Evolutionary conservation across 1,139 yeast species (phyloP).

Genomic region (Pichia inconspicua): DNA sequence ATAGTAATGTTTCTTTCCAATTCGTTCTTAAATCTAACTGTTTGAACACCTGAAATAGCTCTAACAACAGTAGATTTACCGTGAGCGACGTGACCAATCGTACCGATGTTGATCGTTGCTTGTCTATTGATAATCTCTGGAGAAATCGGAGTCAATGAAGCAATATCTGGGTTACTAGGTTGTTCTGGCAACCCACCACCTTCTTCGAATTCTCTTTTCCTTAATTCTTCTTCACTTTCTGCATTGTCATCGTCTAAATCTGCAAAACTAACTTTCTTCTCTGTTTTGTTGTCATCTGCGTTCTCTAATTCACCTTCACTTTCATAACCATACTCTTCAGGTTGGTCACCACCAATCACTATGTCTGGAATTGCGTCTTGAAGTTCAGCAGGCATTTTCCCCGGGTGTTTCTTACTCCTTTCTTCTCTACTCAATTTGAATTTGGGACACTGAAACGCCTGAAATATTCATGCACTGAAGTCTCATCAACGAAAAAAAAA

Average conservation of each 20-base stretch:
- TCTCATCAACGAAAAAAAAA: conserved; percentile 4
- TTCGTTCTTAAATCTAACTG: conserved; percentile 97
- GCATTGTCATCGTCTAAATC: conserved; percentile 54
- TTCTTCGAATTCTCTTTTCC: conserved; percentile 83
- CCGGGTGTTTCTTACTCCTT: not conserved
- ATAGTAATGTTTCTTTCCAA: conserved; percentile 98
- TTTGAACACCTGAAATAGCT: conserved; percentile 98
- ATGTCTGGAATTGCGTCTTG: conserved; percentile 82
- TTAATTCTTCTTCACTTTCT: conserved; percentile 57
- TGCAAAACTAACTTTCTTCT: conserved; percentile 78
- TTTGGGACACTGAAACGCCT: not conserved
- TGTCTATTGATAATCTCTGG: conserved; percentile 97
- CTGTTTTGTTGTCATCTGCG: conserved; percentile 32
- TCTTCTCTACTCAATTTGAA: not conserved
- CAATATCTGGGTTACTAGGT: conserved; percentile 80
- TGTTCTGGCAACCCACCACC: conserved; percentile 98
- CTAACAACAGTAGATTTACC: conserved; percentile 98
- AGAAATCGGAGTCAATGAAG: conserved; percentile 72
- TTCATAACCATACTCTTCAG: conserved; percentile 29
- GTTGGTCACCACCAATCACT: conserved; percentile 60
- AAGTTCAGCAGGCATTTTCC: conserved; percentile 49
- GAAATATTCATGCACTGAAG: not conserved
- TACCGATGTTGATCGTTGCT: conserved; percentile 98
- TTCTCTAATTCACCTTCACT: conserved; percentile 39
- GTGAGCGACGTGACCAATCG: conserved; percentile 99